Evolutionary conservation across 345 rosid genomes (phyloP), one percentile per base, ranked within the genome.

Genomic region (Conringia planisiliqua): DNA sequence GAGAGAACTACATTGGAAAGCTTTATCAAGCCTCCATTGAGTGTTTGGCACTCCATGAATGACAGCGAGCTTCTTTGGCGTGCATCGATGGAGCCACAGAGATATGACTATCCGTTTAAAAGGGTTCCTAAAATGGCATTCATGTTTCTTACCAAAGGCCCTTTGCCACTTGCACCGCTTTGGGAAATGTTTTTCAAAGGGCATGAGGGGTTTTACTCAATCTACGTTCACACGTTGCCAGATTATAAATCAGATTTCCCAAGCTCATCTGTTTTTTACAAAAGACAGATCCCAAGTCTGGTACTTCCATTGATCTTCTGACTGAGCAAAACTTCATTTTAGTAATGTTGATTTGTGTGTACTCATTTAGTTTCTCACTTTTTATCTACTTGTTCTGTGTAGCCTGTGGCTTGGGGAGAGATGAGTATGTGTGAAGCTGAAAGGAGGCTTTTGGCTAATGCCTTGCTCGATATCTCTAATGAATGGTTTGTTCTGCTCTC

Each of bases 351-450:
- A 38, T 33, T 64, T 10, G 58, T 58, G 43, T 27, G 10, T 43
- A 11, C 57, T 43, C 8, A 8, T 32, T 58, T 10, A 26, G 48
- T 35, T 44, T 38, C 11, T 10, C 60, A 27, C 51, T 43, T 55
- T 20, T 43, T 55, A 1, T 32, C 54, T 33, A 30, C 9, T 30
- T 58, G 27, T 12, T 40, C 1, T 64, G 56, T 81, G 74, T 83
- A 89, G 97, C 68, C 38, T 42, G 96, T 84, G 32, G 87, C 86
- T 63, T 91, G 98, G 97, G 97, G 98, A 75, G 81, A 52, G 82
- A 90, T 87, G 96, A 94, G 93, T 43, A 90, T 88, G 96, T 88
- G 95, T 43, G 97, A 94, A 48, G 97, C 96, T 9, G 97, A 94
- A 74, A 87, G 96, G 60, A 86, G 98, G 67, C 97, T 94, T 68